phyloP scores from a whole-genome alignment of 2,329 filamentous ascomycete genomes.

The Colletotrichum scovillei region DNA sequence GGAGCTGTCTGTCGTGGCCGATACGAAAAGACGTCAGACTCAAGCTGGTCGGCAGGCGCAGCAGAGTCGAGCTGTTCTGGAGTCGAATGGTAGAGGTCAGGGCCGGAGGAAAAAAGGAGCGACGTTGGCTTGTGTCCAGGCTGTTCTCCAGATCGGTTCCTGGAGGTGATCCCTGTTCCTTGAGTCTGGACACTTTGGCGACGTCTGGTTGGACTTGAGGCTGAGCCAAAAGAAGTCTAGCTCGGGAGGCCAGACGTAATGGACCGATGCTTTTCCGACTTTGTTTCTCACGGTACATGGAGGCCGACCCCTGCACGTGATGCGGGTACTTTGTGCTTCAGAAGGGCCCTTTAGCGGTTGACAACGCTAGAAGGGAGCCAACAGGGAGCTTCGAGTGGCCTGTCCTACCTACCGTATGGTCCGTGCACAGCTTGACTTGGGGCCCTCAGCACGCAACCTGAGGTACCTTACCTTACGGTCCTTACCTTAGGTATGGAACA shows the following conservation, averaged over 20 bases:
- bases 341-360: constrained; percentile 23
- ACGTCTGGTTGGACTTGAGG: constrained; percentile 36
- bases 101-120: constrained; percentile 25
- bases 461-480: no score
- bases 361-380: constrained; percentile 22
- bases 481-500: neutral
- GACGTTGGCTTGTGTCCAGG: constrained; percentile 35
- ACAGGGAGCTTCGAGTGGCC: constrained; percentile 8
- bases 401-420: neutral
- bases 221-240: constrained; percentile 33
- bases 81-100: constrained; percentile 19
- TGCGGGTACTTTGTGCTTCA: constrained; percentile 27
- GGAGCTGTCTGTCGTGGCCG: constrained; percentile 28
- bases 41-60: constrained; percentile 7
- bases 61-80: constrained; percentile 11
- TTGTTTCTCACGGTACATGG: neutral
- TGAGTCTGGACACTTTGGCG: constrained; percentile 37
- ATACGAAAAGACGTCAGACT: constrained; percentile 13
- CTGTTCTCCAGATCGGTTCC: constrained; percentile 35
- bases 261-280: constrained; percentile 34
- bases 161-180: constrained; percentile 34
- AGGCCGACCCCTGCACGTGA: constrained; percentile 29
- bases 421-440: constrained; percentile 1
- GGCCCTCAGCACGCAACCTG: constrained; percentile 12
- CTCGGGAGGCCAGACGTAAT: neutral